Base-by-base conservation (phyloP, 805 yeast genomes). In the Clavispora phyllophila region DNA sequence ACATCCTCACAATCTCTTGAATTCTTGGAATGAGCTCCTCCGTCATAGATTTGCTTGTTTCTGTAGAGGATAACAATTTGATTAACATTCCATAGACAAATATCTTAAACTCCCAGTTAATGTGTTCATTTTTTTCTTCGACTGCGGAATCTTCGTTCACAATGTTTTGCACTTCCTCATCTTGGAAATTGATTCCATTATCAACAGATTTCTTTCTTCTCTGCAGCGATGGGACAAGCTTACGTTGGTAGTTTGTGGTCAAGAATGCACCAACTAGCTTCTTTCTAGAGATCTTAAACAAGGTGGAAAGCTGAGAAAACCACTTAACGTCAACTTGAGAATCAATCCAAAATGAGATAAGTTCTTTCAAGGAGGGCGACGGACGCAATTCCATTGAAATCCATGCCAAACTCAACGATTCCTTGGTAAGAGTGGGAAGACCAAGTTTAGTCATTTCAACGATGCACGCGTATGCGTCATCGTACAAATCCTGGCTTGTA, bases 1-100 rank as follows among this genome's bases (percentile, higher is more conserved):
- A 81, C 5, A 88, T 68, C 47, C 84, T 82, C 22, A 90, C 82
- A 31, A 91, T 62, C 17, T 86, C 95, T 8, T 79, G 70, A 6
- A 83, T 70, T 36, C 66, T 70, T 0, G 70, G 57, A 9, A 75
- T 63, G 26, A 81, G 56, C 34, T 61, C 67, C 1, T 62, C 57
- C 22, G 71, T 61, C n/a, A 79, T 53, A 20, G 54, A 55, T 0
- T 61, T 42, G 44, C 74, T 74, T 14, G 57, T 57, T 7, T 50
- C 48, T 1, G 82, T 69, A 40, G 68, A 62, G 0, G 52, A 44
- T 12, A 81, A 51, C 14, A 78, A 58, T 22, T 68, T 65, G 29
- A 64, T 72, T 40, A 81, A 52, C 44, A 78, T 58, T 28, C 68
- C 73, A 41, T 78, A 63, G 6, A 81, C 65, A 40, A 68, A 66